These are phyloP conservation scores for Stellera chamaejasme DNA, from an alignment of 345 rosid species.

Conservation along the genomic window DNA sequence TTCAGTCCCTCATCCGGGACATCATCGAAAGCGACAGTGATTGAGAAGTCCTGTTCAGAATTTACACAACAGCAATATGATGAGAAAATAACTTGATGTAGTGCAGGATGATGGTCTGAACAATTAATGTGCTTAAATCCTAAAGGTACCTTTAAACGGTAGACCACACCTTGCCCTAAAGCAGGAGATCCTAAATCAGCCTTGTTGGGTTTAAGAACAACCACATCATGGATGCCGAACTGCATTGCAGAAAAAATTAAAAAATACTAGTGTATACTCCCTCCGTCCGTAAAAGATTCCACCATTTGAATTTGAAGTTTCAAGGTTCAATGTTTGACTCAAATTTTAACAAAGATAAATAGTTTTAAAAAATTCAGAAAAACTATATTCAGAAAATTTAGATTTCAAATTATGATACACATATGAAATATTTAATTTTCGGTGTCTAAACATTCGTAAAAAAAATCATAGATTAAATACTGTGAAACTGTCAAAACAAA, in stretches of 20 bases:
- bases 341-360: too few species aligned
- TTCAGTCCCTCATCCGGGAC: slow-evolving; percentile 84
- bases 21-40: slow-evolving; percentile 84
- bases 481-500: too few species aligned
- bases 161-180: slow-evolving; percentile 95
- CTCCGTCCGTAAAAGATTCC: too few species aligned
- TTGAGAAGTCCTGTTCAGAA: slow-evolving; percentile 59
- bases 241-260: slow-evolving; percentile 19
- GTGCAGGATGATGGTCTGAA: slow-evolving; percentile 3
- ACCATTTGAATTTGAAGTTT: too few species aligned
- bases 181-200: slow-evolving; percentile 79
- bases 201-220: slow-evolving; percentile 75
- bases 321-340: too few species aligned
- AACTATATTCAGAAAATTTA: too few species aligned
- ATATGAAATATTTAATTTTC: too few species aligned
- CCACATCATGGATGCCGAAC: slow-evolving; percentile 93
- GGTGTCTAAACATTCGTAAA: too few species aligned
- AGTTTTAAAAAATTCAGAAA: not conserved
- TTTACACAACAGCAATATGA: slow-evolving; percentile 3
- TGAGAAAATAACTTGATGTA: slow-evolving; percentile 4
- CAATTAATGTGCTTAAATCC: slow-evolving; percentile 1
- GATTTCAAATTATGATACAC: too few species aligned
- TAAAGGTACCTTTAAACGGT: slow-evolving; percentile 56
- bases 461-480: too few species aligned
- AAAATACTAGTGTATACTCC: not conserved